Evolutionary conservation across 345 rosid genomes (phyloP).

Genomic region (Camelina neglecta): DNA sequence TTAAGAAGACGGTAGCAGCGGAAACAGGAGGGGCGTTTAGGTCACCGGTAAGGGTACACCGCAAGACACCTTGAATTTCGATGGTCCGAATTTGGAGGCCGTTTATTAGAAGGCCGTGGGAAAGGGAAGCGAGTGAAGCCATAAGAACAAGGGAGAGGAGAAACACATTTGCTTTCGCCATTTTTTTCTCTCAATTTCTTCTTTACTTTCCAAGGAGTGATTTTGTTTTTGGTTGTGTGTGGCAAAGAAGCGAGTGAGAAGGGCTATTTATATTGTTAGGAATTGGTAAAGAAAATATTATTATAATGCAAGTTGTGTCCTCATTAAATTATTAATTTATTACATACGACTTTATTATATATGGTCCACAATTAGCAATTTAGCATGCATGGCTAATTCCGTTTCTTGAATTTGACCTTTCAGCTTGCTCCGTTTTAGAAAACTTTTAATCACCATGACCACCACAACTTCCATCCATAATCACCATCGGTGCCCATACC

Average conservation of each 20-base stretch:
- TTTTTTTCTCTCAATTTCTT: neutral
- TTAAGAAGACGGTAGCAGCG: neutral
- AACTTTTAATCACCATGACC: too few species aligned
- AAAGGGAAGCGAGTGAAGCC: slow-evolving; percentile 21
- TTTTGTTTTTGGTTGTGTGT: slow-evolving; percentile 13
- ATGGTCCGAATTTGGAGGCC: neutral
- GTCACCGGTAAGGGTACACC: slow-evolving; percentile 8
- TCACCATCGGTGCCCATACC: too few species aligned
- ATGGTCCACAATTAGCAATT: neutral
- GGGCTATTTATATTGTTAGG: neutral
- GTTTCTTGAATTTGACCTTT: neutral
- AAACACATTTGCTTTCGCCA: neutral
- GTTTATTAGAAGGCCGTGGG: slow-evolving; percentile 2
- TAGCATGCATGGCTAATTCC: neutral
- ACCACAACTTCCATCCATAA: too few species aligned
- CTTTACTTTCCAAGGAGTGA: neutral
- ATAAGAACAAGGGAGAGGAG: slow-evolving; percentile 22
- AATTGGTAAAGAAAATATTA: neutral
- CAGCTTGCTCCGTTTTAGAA: neutral
- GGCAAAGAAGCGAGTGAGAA: slow-evolving; percentile 7
- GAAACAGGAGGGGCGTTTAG: slow-evolving; percentile 11
- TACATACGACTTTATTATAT: neutral
- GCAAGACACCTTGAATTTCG: neutral
- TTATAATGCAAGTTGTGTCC: neutral
- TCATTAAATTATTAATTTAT: neutral